phyloP scores from a whole-genome alignment of 805 yeast genomes.

The Saturnispora halmiae region DNA sequence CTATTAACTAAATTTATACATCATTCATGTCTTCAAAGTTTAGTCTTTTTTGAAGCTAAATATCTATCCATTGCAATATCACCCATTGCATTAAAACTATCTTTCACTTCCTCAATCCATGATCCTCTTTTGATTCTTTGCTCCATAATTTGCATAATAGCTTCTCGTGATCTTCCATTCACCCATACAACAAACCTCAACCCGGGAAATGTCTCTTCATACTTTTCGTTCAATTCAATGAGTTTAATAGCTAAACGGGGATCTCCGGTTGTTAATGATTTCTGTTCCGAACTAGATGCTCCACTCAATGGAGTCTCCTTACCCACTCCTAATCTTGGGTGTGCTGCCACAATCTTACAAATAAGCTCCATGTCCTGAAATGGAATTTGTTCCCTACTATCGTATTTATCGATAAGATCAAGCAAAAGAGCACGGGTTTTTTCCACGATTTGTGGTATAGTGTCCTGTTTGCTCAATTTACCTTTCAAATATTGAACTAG shows the following conservation, averaged over 20 bases:
- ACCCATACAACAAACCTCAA: conserved; percentile 83
- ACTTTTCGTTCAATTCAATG: conserved; percentile 43
- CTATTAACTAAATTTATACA: too few species aligned
- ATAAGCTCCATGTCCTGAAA: conserved; percentile 8
- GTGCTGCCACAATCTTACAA: conserved; percentile 68
- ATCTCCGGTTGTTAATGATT: conserved; percentile 36
- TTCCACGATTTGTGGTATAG: conserved; percentile 23
- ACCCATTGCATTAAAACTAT: conserved; percentile 83
- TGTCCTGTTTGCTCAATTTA: conserved; percentile 20
- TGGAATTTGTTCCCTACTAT: background rate
- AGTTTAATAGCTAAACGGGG: conserved; percentile 45
- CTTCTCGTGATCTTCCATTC: conserved; percentile 64
- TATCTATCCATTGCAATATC: conserved; percentile 81
- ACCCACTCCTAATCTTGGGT: conserved; percentile 78
- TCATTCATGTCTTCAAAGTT: too few species aligned
- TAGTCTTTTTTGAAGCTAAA: background rate
- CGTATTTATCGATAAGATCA: conserved; percentile 8
- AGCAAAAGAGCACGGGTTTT: conserved; percentile 10
- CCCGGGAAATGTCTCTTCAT: conserved; percentile 43
- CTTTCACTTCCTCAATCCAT: conserved; percentile 44
- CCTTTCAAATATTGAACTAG: conserved; percentile 30
- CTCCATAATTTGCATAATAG: conserved; percentile 55
- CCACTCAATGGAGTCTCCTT: conserved; percentile 37
- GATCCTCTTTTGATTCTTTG: conserved; percentile 49
- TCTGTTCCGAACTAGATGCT: conserved; percentile 68